Evolutionary conservation across 2,329 filamentous ascomycete species (phyloP).

Genomic region (Diaporthe ilicicola): DNA sequence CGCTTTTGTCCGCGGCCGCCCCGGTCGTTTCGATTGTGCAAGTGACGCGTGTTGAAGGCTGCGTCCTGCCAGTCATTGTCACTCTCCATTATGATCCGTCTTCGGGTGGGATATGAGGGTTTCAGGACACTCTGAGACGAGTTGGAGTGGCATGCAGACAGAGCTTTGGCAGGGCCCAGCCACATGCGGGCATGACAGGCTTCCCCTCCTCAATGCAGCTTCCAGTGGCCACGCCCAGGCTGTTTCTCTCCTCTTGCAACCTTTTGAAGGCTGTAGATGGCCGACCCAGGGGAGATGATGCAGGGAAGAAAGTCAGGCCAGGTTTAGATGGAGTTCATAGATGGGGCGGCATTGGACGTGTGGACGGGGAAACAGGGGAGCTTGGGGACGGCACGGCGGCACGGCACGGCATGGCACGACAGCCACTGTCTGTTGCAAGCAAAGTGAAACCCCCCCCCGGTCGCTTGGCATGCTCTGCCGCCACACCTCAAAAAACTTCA

Average conservation of each 20-base stretch:
- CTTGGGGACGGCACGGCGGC: too few species aligned
- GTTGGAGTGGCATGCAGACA: background rate
- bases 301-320: background rate
- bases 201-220: background rate
- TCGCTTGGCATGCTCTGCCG: too few species aligned
- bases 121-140: background rate
- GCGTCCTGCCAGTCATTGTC: constrained; percentile 38
- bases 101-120: background rate
- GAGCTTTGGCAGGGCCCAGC: too few species aligned
- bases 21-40: constrained; percentile 38
- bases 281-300: background rate
- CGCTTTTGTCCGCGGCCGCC: constrained; percentile 27
- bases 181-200: background rate
- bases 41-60: constrained; percentile 37
- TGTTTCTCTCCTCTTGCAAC: background rate
- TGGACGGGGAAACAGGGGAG: too few species aligned
- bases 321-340: too few species aligned
- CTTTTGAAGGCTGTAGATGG: background rate
- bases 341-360: too few species aligned
- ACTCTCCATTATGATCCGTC: constrained; percentile 3
- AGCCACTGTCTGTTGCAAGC: too few species aligned
- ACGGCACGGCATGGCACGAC: too few species aligned
- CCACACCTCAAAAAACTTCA: too few species aligned
- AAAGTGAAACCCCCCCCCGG: too few species aligned
- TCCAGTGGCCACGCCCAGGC: background rate